Conservation (phyloP, 176 grass and related monocot genomes). For the Secale cereale region DNA sequence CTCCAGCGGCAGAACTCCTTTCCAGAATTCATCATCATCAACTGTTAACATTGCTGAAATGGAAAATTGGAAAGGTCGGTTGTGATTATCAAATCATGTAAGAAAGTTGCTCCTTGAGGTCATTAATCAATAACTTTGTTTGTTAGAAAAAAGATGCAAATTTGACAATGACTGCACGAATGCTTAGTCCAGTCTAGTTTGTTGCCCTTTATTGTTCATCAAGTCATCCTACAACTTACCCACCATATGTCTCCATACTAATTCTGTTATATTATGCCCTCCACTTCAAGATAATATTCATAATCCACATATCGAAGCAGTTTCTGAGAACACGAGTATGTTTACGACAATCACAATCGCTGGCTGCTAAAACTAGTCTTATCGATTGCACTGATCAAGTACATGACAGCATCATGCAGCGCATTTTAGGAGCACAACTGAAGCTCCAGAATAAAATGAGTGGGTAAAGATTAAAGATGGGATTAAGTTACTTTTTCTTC, state of each 20-base stretch:
- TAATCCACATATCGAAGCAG: not conserved
- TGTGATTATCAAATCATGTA: slow-evolving; percentile 19
- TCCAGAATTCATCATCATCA: slow-evolving; percentile 94
- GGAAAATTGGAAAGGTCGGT: slow-evolving; percentile 9
- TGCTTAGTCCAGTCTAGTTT: not conserved
- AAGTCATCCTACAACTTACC: not conserved
- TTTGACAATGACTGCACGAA: not conserved
- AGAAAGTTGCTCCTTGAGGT: not conserved
- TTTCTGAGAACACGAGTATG: not conserved
- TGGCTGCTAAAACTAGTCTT: not conserved
- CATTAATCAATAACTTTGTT: not conserved
- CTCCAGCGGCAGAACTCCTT: slow-evolving; percentile 67
- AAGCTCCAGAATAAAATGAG: not conserved
- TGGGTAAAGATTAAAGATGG: not conserved
- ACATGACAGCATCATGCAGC: not conserved
- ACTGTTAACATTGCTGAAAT: slow-evolving; percentile 86
- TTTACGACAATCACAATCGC: not conserved
- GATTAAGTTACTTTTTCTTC: not conserved
- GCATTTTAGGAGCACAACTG: not conserved
- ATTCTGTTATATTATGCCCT: not conserved
- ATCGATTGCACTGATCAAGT: not conserved
- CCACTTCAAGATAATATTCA: not conserved
- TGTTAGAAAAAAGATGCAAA: not conserved
- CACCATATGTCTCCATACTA: not conserved
- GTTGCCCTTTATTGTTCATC: not conserved